Base-by-base conservation (phyloP, 805 yeast genomes). In the Pichia nakasei region DNA sequence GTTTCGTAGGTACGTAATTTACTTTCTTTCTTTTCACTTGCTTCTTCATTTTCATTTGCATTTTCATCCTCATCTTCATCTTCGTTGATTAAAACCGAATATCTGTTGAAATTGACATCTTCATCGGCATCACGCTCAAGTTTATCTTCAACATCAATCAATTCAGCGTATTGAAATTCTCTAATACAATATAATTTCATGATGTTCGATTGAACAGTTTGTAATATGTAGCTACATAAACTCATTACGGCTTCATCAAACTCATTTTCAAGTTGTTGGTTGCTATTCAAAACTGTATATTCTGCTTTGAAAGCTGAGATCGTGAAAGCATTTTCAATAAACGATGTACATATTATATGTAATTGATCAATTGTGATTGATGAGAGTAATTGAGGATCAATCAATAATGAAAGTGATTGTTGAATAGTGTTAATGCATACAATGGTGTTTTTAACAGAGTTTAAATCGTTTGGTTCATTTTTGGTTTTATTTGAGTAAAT, bases 111-210 rank as follows among this genome's bases (percentile, higher is more conserved):
- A 37, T 54, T 54, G 12, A 61, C 65, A 33, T 55, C 79, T 53
- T 80, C 85, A 19, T 68, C 65, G 29, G 69, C 79, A 20, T 63
- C 65, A 51, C 82, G 66, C 36, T 76, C 81, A 42, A 79, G 55
- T 12, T 68, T 64, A 3, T 66, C 53, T 1, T 47, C 41, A 8
- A 42, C 22, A 0, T 58, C 53, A n/a, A 61, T 38, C 1, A 58
- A 32, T 37, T 56, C 61, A 0, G 78, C 77, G 12, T 67, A 51
- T 20, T 64, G 62, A 7, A 71, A 64, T 51, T 80, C 87, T 46
- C 71, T 67, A 20, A 66, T 55, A 47, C 78, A 62, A 48, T 72
- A 80, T 3, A 70, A 53, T n/a, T 64, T 56, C 45, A 70, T 42
- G 13, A 78, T 49, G 2, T 61, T 52, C 1, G 52, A 49, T 44